Evolutionary conservation across 768 basidiomycete genomes (phyloP), one percentile per base, ranked within the genome.

Genomic region (Lactarius trivialis): DNA sequence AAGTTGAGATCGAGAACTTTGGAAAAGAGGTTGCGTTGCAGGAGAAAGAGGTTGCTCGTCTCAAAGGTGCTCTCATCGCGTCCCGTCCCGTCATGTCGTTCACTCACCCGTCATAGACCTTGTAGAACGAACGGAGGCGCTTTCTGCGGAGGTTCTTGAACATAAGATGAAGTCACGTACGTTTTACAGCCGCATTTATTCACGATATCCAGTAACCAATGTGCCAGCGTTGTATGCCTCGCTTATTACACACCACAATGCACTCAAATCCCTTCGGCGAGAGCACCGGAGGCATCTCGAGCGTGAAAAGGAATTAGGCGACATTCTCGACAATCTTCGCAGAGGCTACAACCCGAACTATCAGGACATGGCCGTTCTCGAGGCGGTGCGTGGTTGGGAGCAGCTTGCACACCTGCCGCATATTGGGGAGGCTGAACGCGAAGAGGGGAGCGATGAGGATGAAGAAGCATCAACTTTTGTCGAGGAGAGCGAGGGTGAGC

Each of bases 361-460:
- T 74, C 95, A 98, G 72, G 96, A 99, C 71, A 98, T 99, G 96
- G 94, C 93, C 2, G 96, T 98, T 53, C 82, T 97, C 32, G 95
- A 96, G 68, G 95, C 96, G 19, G 94, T 98, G 17, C 85, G 93
- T 52, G 95, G 94, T 15, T 98, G 91, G 86, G 91, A 93, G 71
- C 85, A 81, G 48, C 78, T 85, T 8, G 85, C 87, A 14, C 81
- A 81, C 1, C 73, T 89, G 21, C 85, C 85, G 2, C 88, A 88
- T 60, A 86, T 89, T 70, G 85, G 86, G 64, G 86, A 89, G 53
- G 79, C 82, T 8, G 81, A 77, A 30, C 84, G 85, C 68, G 81
- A 71, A 26, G 73, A 74, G 32, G 71, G 68, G 21, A 73, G 70
- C 15, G 72, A 63, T 24, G 74, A 75, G 14, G 75, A 74, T 26